Evolutionary conservation across 2,329 filamentous ascomycete genomes (phyloP).

Genomic region (Fusarium camptoceras): DNA sequence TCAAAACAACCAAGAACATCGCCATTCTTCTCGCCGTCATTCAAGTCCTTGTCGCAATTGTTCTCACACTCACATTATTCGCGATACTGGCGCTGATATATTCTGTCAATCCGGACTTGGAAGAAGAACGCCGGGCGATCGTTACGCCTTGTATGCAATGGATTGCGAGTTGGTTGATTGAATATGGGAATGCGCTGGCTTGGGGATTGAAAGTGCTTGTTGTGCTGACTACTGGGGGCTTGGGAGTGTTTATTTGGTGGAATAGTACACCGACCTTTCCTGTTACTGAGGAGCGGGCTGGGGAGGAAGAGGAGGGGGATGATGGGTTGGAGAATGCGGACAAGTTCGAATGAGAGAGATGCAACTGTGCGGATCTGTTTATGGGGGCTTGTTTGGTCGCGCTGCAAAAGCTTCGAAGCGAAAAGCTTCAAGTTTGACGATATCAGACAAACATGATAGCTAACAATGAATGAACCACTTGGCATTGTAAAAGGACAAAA

Average conservation of each 20-base stretch:
- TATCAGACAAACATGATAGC: neutral
- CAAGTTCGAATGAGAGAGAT: neutral
- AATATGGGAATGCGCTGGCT: neutral
- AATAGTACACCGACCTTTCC: neutral
- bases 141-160: slow-evolving; percentile 20
- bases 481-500: rapidly evolving
- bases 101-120: slow-evolving; percentile 19
- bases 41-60: neutral
- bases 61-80: slow-evolving; percentile 1
- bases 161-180: slow-evolving; percentile 6
- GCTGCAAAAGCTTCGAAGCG: rapidly evolving
- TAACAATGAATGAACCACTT: rapidly evolving
- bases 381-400: neutral
- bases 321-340: neutral
- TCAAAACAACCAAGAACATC: slow-evolving; percentile 22
- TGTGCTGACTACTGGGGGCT: neutral
- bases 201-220: neutral
- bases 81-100: slow-evolving; percentile 19
- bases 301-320: neutral
- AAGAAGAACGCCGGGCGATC: neutral
- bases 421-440: rapidly evolving
- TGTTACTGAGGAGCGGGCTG: neutral
- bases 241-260: slow-evolving; percentile 2
- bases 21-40: slow-evolving; percentile 12
- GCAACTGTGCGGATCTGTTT: rapidly evolving